A percentile compares a stretch with the other conserved stretches of the same genome.
Evolutionary conservation across 495 filamentous ascomycete species (phyloP).

Genomic region (Aspergillus sclerotiicarbonarius): DNA sequence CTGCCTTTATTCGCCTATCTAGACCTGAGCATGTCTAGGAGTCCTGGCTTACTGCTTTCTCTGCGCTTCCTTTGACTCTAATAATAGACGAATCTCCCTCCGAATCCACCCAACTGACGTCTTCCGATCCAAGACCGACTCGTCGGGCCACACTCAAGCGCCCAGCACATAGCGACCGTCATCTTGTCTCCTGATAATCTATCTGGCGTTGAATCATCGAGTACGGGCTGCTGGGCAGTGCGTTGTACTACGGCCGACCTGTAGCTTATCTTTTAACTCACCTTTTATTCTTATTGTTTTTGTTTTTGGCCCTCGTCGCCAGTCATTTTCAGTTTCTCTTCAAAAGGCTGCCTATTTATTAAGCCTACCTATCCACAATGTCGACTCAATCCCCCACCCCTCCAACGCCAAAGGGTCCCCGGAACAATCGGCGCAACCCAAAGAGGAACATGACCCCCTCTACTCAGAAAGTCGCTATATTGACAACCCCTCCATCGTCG

Average conservation of each 20-base stretch:
- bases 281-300: slow-evolving; percentile 18
- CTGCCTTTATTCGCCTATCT: slow-evolving; percentile 15
- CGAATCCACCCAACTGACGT: slow-evolving; percentile 13
- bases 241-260: slow-evolving; percentile 17
- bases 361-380: slow-evolving; percentile 43
- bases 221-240: slow-evolving; percentile 40
- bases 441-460: slow-evolving; percentile 38
- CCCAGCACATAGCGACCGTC: slow-evolving; percentile 2
- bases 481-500: slow-evolving; percentile 47
- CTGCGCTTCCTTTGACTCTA: slow-evolving; percentile 16
- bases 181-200: slow-evolving; percentile 16
- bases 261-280: slow-evolving; percentile 14
- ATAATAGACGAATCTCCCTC: slow-evolving; percentile 16
- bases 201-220: slow-evolving; percentile 16
- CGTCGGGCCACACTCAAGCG: slow-evolving; percentile 5
- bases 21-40: slow-evolving; percentile 23
- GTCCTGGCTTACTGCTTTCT: slow-evolving; percentile 12
- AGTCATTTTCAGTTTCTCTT: slow-evolving; percentile 20
- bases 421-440: slow-evolving; percentile 36
- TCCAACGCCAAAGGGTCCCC: slow-evolving; percentile 39
- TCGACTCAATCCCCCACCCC: slow-evolving; percentile 41
- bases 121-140: slow-evolving; percentile 12
- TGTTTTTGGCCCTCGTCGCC: slow-evolving; percentile 8
- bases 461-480: slow-evolving; percentile 26
- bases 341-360: slow-evolving; percentile 48